A percentile compares a stretch with the other conserved stretches of the same genome.
Evolutionary conservation across 2,329 filamentous ascomycete genomes (phyloP).

Genomic region (Falciphora oryzae): DNA sequence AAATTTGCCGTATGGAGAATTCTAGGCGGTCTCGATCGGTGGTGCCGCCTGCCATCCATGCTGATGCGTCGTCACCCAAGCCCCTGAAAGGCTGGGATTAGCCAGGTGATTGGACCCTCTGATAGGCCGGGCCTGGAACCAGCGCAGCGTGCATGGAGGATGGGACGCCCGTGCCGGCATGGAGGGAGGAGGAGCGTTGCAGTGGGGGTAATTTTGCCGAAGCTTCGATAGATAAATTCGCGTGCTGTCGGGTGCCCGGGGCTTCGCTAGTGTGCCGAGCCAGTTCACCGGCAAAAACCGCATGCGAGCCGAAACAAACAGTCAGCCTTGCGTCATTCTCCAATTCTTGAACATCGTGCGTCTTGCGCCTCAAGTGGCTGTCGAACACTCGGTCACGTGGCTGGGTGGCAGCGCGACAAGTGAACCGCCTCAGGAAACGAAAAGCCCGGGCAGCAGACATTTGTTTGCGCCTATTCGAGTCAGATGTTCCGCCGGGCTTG

Average conservation of each 20-base stretch:
- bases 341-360: not conserved
- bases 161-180: not conserved
- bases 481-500: slow-evolving; percentile 47
- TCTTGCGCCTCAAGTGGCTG: not conserved
- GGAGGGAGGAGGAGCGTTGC: not conserved
- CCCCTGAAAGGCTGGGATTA: not conserved
- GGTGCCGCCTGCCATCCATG: not conserved
- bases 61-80: not conserved
- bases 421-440: not conserved
- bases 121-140: slow-evolving; percentile 11
- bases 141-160: not conserved
- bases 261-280: not conserved
- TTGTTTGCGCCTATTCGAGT: not conserved
- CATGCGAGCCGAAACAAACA: not conserved
- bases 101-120: slow-evolving; percentile 10
- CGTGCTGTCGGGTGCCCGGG: too few relatives aligned
- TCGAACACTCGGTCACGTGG: not conserved
- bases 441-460: not conserved
- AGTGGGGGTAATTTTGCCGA: not conserved
- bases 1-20: not conserved
- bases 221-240: too few relatives aligned
- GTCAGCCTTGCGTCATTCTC: not conserved
- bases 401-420: not conserved
- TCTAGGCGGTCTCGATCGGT: not conserved
- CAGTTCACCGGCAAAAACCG: not conserved